Evolutionary conservation across 805 yeast genomes (phyloP).

Genomic region (Suhomyces prunicola): DNA sequence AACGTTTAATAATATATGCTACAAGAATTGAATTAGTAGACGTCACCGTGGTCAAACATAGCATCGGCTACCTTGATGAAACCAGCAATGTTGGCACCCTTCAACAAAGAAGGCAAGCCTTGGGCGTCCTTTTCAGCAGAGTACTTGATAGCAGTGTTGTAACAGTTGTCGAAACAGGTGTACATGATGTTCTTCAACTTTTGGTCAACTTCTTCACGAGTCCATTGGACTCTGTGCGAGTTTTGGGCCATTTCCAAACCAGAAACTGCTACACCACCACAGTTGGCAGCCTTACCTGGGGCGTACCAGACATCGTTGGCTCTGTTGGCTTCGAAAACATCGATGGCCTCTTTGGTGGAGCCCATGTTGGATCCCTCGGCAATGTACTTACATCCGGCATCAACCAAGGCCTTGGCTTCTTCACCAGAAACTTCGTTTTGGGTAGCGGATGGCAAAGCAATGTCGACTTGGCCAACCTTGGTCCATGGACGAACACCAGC

Average conservation of each 20-base stretch:
- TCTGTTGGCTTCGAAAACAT: conserved; percentile 86
- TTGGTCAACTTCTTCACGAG: conserved; percentile 86
- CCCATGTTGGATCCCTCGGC: conserved; percentile 99
- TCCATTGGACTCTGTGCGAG: conserved; percentile 91
- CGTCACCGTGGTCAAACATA: conserved; percentile 96
- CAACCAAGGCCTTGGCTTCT: conserved; percentile 92
- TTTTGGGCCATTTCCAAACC: conserved; percentile 99
- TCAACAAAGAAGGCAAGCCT: conserved; percentile 84
- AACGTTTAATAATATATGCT: conserved; percentile 4
- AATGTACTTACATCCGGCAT: conserved; percentile 85
- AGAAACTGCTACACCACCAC: conserved; percentile 99
- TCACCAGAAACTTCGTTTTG: conserved; percentile 97
- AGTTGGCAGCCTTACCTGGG: conserved; percentile 98
- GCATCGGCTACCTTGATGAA: conserved; percentile 98
- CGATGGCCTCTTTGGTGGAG: conserved; percentile 95
- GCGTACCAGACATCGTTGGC: conserved; percentile 84
- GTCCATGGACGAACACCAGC: conserved; percentile 97
- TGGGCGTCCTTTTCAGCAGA: conserved; percentile 62
- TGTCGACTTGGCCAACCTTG: conserved; percentile 85
- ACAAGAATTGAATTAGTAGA: conserved; percentile 26
- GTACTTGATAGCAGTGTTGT: conserved; percentile 80
- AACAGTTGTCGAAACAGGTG: conserved; percentile 89
- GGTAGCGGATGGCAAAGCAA: conserved; percentile 97
- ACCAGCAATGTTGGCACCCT: conserved; percentile 99
- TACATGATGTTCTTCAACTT: conserved; percentile 92